These are phyloP conservation scores for Yamadazyma atlantica DNA, from an alignment of 1,139 yeast genomes.

Conservation along the genomic window DNA sequence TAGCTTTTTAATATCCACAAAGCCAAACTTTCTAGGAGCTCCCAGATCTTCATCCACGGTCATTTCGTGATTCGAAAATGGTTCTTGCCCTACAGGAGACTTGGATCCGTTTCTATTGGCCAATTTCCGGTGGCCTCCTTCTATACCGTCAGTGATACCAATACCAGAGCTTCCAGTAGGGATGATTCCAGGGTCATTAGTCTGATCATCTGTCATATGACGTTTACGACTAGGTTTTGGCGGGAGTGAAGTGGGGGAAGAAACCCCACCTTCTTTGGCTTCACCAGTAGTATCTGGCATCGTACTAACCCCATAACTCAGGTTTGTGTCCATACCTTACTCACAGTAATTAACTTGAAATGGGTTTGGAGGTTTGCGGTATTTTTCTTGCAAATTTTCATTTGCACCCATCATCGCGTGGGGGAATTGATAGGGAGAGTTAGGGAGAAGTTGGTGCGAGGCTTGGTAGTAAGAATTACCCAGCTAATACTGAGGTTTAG, in stretches of 20 bases:
- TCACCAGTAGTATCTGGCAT: not conserved
- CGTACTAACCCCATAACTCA: not conserved
- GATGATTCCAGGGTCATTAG: too few species aligned
- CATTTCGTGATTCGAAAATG: too few species aligned
- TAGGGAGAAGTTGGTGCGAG: not conserved
- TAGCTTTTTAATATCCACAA: slow-evolving; percentile 39
- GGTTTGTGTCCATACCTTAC: not conserved
- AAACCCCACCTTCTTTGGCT: not conserved
- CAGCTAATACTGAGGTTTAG: too few species aligned
- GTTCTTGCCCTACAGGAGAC: not conserved
- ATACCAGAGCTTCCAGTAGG: too few species aligned
- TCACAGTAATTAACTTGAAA: too few species aligned
- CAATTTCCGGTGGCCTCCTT: not conserved
- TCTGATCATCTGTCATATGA: slow-evolving; percentile 1
- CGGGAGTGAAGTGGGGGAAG: not conserved
- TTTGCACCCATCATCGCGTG: slow-evolving; percentile 1
- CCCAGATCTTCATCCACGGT: not conserved
- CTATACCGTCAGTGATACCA: not conserved
- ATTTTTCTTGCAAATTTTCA: slow-evolving; percentile 1
- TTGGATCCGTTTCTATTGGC: not conserved
- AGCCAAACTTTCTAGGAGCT: slow-evolving; percentile 21
- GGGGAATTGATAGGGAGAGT: too few species aligned
- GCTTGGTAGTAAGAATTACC: too few species aligned
- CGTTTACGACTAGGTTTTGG: not conserved
- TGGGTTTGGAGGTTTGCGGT: not conserved